phyloP scores from a whole-genome alignment of 192 early-diverging fungal species.

The Linnemannia zychae region DNA sequence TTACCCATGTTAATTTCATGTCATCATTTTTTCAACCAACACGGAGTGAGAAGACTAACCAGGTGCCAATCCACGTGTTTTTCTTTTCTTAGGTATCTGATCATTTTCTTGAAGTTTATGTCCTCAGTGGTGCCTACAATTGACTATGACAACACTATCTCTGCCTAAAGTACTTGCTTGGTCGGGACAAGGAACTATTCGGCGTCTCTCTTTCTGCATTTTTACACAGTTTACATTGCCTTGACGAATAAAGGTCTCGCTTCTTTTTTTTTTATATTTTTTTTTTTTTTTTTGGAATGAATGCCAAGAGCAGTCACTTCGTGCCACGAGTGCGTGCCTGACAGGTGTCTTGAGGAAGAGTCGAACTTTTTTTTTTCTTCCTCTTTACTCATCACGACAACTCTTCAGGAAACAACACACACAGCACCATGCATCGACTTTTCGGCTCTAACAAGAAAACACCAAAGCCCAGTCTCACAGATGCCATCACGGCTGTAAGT shows the following conservation, averaged over 20 bases:
- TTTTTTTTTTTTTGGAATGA: not conserved
- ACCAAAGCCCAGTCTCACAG: conserved; percentile 89
- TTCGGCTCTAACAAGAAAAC: conserved; percentile 91
- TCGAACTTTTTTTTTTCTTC: conserved; percentile 3
- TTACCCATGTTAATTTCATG: not conserved
- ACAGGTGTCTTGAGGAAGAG: not conserved
- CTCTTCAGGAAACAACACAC: not conserved
- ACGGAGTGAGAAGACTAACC: not conserved
- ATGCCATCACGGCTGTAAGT: conserved; percentile 83
- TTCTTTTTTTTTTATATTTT: not conserved
- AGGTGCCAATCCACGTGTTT: not conserved
- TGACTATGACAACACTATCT: conserved; percentile 97
- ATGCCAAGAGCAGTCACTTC: conserved; percentile 4
- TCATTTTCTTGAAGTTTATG: conserved; percentile 99
- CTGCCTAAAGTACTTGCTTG: conserved; percentile 62
- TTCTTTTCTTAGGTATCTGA: conserved; percentile 71
- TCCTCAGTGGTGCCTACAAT: conserved; percentile 96
- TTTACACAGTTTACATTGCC: not conserved
- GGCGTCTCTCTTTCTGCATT: not conserved
- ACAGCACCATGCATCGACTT: conserved; percentile 85
- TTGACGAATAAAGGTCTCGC: not conserved
- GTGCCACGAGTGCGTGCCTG: not conserved
- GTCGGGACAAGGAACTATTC: not conserved
- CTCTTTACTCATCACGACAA: not conserved
- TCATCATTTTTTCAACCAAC: not conserved